Conservation (phyloP, 148 eudicot species). For the Fagopyrum esculentum region DNA sequence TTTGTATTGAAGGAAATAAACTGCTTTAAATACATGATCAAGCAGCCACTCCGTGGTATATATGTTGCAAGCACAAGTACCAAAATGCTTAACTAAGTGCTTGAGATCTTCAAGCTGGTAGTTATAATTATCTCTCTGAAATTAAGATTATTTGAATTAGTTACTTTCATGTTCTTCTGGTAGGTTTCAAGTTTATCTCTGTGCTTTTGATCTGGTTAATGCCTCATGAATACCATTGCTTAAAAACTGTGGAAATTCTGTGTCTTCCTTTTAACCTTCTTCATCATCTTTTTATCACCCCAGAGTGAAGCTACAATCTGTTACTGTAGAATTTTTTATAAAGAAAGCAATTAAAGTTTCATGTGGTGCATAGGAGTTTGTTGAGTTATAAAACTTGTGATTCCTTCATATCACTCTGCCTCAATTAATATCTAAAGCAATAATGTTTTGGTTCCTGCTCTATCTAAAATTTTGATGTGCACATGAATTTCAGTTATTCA, state of each 20-base stretch:
- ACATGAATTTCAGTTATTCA: not conserved
- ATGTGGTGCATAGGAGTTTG: not conserved
- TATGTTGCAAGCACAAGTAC: not conserved
- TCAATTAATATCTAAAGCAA: not conserved
- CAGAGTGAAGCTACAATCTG: not conserved
- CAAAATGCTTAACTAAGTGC: not conserved
- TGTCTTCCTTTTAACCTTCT: not conserved
- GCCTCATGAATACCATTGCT: not conserved
- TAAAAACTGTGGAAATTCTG: not conserved
- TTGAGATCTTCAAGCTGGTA: conserved; percentile 6
- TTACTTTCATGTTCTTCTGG: not conserved
- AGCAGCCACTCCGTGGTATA: not conserved
- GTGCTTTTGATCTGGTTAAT: not conserved
- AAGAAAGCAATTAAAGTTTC: not conserved
- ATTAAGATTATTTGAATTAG: not conserved
- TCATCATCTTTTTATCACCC: not conserved
- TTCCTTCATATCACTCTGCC: not conserved
- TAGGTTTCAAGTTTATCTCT: conserved; percentile 2
- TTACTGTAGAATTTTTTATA: not conserved
- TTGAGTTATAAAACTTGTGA: not conserved
- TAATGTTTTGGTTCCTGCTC: not conserved
- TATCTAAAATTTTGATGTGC: not conserved
- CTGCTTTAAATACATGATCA: not conserved
- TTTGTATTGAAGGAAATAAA: not conserved
- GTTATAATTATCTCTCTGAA: not conserved